Evolutionary conservation across 257 asterid genomes (phyloP).

Genomic region (Solanum chmielewskii): DNA sequence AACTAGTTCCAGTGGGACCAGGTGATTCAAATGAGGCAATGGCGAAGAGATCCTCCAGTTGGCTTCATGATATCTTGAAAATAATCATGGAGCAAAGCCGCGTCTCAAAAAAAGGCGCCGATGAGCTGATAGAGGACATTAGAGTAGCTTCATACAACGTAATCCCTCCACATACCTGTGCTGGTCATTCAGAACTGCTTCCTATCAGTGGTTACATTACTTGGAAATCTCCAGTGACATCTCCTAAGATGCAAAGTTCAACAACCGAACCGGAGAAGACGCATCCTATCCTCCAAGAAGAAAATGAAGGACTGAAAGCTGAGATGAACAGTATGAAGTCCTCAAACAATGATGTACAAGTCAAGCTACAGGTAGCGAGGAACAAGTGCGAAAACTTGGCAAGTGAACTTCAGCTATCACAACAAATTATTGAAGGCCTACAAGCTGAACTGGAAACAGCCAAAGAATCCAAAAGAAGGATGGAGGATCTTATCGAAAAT

Average conservation of each 20-base stretch:
- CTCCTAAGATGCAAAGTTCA: slow-evolving; percentile 23
- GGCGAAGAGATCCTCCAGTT: slow-evolving; percentile 15
- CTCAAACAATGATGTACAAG: slow-evolving; percentile 15
- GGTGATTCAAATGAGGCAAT: neutral
- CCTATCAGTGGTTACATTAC: slow-evolving; percentile 48
- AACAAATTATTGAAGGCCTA: slow-evolving; percentile 7
- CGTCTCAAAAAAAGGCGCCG: slow-evolving; percentile 30
- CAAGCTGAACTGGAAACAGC: slow-evolving; percentile 24
- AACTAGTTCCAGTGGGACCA: slow-evolving; percentile 28
- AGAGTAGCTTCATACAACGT: slow-evolving; percentile 12
- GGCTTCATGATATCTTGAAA: slow-evolving; percentile 39
- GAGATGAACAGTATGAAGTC: slow-evolving; percentile 24
- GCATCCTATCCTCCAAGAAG: slow-evolving; percentile 23
- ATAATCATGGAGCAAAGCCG: slow-evolving; percentile 31
- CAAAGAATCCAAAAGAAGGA: slow-evolving; percentile 36
- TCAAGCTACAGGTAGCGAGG: slow-evolving; percentile 8
- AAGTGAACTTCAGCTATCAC: slow-evolving; percentile 21
- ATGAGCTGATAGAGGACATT: slow-evolving; percentile 56
- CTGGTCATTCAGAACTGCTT: slow-evolving; percentile 7
- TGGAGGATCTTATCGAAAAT: slow-evolving; percentile 53
- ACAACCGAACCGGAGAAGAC: slow-evolving; percentile 39
- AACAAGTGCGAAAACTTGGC: slow-evolving; percentile 14
- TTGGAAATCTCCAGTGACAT: slow-evolving; percentile 55
- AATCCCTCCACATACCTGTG: neutral
- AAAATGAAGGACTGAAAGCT: slow-evolving; percentile 31